Evolutionary conservation across 2,329 filamentous ascomycete species (phyloP).

Genomic region (Camptophora hylomeconis): DNA sequence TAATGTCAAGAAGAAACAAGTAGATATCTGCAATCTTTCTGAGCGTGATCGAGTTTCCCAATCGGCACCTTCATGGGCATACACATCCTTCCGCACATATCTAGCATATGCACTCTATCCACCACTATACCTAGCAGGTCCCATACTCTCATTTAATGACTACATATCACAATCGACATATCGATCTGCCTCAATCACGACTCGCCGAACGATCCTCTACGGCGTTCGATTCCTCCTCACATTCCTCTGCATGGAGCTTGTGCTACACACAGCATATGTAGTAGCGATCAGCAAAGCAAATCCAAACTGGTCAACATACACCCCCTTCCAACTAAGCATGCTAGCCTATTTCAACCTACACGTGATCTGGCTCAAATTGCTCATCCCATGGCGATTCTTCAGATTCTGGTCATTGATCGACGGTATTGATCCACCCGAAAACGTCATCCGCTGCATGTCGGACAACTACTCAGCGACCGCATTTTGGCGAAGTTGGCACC

Average conservation of each 20-base stretch:
- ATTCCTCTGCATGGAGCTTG: conserved; percentile 77
- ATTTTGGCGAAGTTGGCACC: conserved; percentile 96
- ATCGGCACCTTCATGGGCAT: conserved; percentile 59
- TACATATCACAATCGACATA: conserved; percentile 80
- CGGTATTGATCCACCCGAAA: conserved; percentile 88
- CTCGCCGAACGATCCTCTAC: conserved; percentile 62
- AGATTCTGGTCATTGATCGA: conserved; percentile 89
- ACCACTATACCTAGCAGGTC: conserved; percentile 81
- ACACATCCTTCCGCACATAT: conserved; percentile 66
- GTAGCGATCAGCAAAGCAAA: conserved; percentile 76
- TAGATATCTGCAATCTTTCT: conserved; percentile 74
- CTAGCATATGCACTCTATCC: conserved; percentile 82
- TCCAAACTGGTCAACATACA: conserved; percentile 72
- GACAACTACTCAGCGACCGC: conserved; percentile 83
- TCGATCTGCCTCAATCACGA: conserved; percentile 56
- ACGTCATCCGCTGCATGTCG: conserved; percentile 93
- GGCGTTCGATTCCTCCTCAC: conserved; percentile 67
- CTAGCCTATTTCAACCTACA: conserved; percentile 93
- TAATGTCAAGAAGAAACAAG: conserved; percentile 85
- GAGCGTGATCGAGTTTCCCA: conserved; percentile 75
- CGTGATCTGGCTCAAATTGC: conserved; percentile 93
- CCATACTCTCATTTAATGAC: conserved; percentile 96
- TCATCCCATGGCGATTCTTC: conserved; percentile 97
- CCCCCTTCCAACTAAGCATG: conserved; percentile 74
- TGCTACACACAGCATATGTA: conserved; percentile 85